Evolutionary conservation across 768 basidiomycete genomes (phyloP).

Genomic region (Russula sp.): DNA sequence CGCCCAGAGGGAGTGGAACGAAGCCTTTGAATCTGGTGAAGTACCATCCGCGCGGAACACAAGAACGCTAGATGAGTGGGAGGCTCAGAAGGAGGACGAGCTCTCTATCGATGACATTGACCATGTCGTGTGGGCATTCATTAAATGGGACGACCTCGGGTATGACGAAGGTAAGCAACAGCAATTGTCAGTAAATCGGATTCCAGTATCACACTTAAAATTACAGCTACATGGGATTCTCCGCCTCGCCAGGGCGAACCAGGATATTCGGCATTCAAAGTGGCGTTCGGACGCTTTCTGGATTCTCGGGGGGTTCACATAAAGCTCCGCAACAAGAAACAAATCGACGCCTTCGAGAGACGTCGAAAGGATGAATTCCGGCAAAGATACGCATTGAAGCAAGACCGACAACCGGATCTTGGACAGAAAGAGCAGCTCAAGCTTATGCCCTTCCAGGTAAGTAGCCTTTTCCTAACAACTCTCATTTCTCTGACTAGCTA

Average conservation of each 20-base stretch:
- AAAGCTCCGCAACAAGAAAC: constrained; percentile 38
- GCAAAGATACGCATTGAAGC: constrained; percentile 36
- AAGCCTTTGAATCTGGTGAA: constrained; percentile 52
- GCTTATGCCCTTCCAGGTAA: constrained; percentile 85
- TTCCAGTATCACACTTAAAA: not conserved
- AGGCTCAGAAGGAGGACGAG: constrained; percentile 34
- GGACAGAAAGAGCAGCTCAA: constrained; percentile 56
- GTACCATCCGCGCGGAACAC: constrained; percentile 48
- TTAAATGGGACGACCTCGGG: constrained; percentile 92
- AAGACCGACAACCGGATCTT: constrained; percentile 44
- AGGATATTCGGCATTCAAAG: constrained; percentile 55
- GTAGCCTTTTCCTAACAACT: constrained; percentile 8
- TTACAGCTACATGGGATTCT: constrained; percentile 85
- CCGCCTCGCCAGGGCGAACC: constrained; percentile 57
- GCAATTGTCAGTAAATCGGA: not conserved
- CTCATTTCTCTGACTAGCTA: not conserved
- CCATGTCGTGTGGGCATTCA: constrained; percentile 70
- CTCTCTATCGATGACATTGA: constrained; percentile 46
- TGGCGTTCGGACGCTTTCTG: constrained; percentile 62
- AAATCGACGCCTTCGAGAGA: constrained; percentile 40
- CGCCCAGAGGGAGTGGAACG: constrained; percentile 25
- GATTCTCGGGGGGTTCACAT: constrained; percentile 54
- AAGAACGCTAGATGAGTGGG: constrained; percentile 60
- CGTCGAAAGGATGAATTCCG: constrained; percentile 53
- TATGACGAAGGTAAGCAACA: constrained; percentile 76